Evolutionary conservation across 176 grass and related monocot genomes (phyloP).

Genomic region (Rhynchospora pubera): DNA sequence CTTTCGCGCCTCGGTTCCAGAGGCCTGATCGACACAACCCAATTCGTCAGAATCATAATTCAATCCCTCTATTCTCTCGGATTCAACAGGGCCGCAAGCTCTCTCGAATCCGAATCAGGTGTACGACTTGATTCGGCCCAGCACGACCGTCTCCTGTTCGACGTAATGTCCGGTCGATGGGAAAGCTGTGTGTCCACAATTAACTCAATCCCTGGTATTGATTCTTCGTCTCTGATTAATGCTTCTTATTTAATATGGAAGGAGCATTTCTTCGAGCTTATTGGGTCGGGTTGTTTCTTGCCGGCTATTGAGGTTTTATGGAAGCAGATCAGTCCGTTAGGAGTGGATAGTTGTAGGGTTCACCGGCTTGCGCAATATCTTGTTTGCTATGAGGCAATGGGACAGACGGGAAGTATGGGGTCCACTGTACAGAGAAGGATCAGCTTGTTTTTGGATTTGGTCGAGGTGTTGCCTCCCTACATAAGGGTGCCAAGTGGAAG

Average conservation of each 20-base stretch:
- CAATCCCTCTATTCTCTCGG: constrained; percentile 83
- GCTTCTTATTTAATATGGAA: constrained; percentile 70
- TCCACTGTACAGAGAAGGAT: constrained; percentile 45
- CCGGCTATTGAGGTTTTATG: constrained; percentile 59
- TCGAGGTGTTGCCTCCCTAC: constrained; percentile 61
- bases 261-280: constrained; percentile 79
- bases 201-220: constrained; percentile 38
- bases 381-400: constrained; percentile 49
- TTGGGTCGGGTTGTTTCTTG: constrained; percentile 41
- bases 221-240: constrained; percentile 18
- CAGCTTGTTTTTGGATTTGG: constrained; percentile 70
- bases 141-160: constrained; percentile 50
- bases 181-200: constrained; percentile 61
- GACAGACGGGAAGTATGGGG: constrained; percentile 39
- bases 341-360: constrained; percentile 39
- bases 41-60: constrained; percentile 57
- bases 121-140: constrained; percentile 53
- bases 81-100: constrained; percentile 55
- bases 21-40: constrained; percentile 46
- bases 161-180: constrained; percentile 72
- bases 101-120: constrained; percentile 74
- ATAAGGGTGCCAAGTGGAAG: constrained; percentile 50
- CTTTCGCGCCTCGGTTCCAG: constrained; percentile 23
- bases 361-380: constrained; percentile 52
- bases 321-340: constrained; percentile 51